Base-by-base conservation (phyloP, 805 yeast genomes). In the Ogataea angusta region DNA sequence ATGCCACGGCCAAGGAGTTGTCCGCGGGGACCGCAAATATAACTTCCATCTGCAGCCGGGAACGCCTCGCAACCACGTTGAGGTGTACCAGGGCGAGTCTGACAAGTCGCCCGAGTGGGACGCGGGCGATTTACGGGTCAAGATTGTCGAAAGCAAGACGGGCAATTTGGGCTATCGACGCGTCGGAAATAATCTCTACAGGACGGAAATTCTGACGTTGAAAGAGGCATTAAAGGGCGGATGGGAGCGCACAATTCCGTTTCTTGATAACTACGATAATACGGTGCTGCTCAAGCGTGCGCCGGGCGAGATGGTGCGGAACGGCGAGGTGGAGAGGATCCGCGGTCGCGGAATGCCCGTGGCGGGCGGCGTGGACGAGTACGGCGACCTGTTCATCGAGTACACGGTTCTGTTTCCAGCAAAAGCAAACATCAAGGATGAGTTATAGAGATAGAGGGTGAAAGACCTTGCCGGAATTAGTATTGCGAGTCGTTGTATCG, bases 281-380 rank as follows among this genome's bases (percentile, higher is more conserved):
- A 58, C 72, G 15, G 60, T 79, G 2, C 52, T 48, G 0, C 38
- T 88, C 3, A 44, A 63, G 26, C 73, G 96, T 43, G 50, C 55
- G 2, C 47, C 52, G 7, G 89, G 90, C 14, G 65, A 65, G 23
- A 55, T 70, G 8, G 79, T 85, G 1, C 48, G 66, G 32, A 67
- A 79, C 53, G 95, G 95, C 2, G 85, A 87, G 49, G 69, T 84
- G 6, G 96, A 93, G 60, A 62, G 71, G 3, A 49, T 91, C 24
- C 65, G 70, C 46, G 89, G 85, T 6, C 81, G 75, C 53, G 99
- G 99, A 17, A 88, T 93, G 97, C 98, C 98, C 2, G 46, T 69
- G 5, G 50, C 54, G 17, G 70, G 70, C 27, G 67, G 66, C 16
- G 78, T 72, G 34, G 73, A 67, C 66, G 72, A 76, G 57, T 69